Base-by-base conservation (phyloP, 83 land plant species). In the Diphasiastrum complanatum region DNA sequence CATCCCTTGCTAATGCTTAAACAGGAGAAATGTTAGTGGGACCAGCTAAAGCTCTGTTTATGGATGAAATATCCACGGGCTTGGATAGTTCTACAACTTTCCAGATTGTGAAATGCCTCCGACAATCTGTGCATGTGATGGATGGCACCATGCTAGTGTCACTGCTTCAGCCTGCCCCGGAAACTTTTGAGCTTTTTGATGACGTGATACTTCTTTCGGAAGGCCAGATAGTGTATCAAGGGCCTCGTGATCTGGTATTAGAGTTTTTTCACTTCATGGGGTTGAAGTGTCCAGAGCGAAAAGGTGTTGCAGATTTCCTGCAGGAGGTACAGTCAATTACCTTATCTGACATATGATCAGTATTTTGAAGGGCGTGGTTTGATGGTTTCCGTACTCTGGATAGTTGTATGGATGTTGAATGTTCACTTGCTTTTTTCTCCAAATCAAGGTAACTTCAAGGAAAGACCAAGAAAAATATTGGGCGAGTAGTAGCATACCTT, bases 401-500 rank as follows among this genome's bases (percentile, higher is more conserved):
- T n/a, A n/a, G n/a, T n/a, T n/a, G n/a, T n/a, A n/a, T n/a, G n/a
- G n/a, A n/a, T n/a, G n/a, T n/a, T 18, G 18, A 41, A 41, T 41
- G 45, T 18, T 38, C 43, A 38, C 43, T 1, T 41, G 45, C 45
- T 41, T 24, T n/a, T n/a, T 24, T 26, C 23, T 41, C 26, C 19
- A 3, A 41, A 19, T 20, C 11, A 18, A 61, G 64, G 50, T 61
- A 22, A 61, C 48, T 43, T 61, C 64, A 19, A 40, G 28, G 26
- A 61, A 61, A 43, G 64, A 61, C 27, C 64, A 61, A 45, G 48
- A 20, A 14, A 46, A 61, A 26, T 61, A 41, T 5, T 61, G 64
- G 64, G 64, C 29, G 28, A 30, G 45, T 45, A 6, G 40, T 23
- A 61, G 26, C 0, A 38, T 24, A 0, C 52, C 53, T 5, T 41